These are phyloP conservation scores for Botrytis paeoniae DNA, from an alignment of 2,329 filamentous ascomycete genomes.

Conservation along the genomic window DNA sequence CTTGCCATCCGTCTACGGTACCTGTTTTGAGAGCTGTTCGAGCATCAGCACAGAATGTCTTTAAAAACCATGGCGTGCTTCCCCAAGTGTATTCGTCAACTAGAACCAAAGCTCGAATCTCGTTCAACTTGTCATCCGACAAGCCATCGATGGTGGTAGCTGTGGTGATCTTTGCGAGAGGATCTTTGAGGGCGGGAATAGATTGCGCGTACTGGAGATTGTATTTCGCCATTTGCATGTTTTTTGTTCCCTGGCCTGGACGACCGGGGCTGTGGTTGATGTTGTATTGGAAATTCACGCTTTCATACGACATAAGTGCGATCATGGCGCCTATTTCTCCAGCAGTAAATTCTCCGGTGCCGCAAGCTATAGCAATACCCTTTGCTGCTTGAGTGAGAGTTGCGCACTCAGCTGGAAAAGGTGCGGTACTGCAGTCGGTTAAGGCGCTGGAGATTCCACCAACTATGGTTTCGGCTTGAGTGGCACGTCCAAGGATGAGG, in stretches of 20 bases:
- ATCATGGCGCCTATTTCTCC: conserved; percentile 59
- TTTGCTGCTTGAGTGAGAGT: conserved; percentile 42
- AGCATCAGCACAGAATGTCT: conserved; percentile 50
- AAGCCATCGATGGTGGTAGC: conserved; percentile 34
- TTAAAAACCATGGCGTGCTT: conserved; percentile 60
- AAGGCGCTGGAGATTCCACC: conserved; percentile 46
- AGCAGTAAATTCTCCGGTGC: not conserved
- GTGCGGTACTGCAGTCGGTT: conserved; percentile 44
- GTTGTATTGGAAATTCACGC: conserved; percentile 59
- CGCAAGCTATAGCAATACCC: not conserved
- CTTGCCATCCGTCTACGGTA: conserved; percentile 48
- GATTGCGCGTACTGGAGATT: conserved; percentile 54
- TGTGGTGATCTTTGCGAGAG: conserved; percentile 36
- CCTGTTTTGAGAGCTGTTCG: conserved; percentile 43
- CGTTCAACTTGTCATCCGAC: conserved; percentile 31
- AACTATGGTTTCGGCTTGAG: not conserved
- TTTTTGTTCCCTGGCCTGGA: conserved; percentile 61
- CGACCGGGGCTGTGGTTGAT: conserved; percentile 51
- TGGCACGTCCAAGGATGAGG: not conserved
- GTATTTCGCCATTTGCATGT: conserved; percentile 59
- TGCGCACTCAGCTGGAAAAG: conserved; percentile 49
- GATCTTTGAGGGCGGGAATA: conserved; percentile 43
- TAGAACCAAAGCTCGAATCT: conserved; percentile 50
- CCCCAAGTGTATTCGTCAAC: conserved; percentile 52
- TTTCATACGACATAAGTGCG: conserved; percentile 60